Conservation (phyloP, 73 alveolate species). For the Blepharisma japonicum region DNA sequence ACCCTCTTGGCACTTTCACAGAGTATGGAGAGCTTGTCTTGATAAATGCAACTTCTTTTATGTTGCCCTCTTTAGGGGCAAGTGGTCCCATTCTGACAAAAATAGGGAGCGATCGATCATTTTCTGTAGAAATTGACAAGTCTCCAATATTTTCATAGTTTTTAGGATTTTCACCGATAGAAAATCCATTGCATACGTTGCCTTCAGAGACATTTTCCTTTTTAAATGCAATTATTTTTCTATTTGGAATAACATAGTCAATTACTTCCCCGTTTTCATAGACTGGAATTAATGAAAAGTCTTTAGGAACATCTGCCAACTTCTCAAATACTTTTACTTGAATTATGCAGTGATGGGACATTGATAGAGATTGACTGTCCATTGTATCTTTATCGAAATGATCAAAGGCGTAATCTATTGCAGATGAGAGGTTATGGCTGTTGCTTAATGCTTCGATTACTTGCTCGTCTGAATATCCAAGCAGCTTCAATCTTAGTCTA, state of each 20-base stretch:
- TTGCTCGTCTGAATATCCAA: conserved; percentile 11
- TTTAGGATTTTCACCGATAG: background rate
- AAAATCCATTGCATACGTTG: background rate
- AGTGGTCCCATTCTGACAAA: background rate
- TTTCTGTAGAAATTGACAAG: background rate
- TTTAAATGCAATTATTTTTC: background rate
- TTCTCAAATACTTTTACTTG: background rate
- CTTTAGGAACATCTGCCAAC: background rate
- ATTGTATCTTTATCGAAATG: background rate
- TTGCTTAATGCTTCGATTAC: background rate
- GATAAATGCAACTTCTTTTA: background rate
- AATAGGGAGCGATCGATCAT: background rate
- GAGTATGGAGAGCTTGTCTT: conserved; percentile 15
- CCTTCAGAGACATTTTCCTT: background rate
- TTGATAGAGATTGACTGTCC: background rate
- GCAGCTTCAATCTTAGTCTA: background rate
- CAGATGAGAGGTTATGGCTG: background rate
- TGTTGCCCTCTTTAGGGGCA: background rate
- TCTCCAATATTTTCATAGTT: conserved; percentile 6
- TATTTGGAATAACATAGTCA: background rate
- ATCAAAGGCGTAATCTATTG: background rate
- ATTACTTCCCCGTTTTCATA: background rate
- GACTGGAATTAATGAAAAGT: background rate
- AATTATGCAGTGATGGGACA: background rate
- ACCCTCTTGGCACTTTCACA: background rate